Evolutionary conservation across 306 rosid genomes (phyloP).

Genomic region (Gastrolobium villosum): DNA sequence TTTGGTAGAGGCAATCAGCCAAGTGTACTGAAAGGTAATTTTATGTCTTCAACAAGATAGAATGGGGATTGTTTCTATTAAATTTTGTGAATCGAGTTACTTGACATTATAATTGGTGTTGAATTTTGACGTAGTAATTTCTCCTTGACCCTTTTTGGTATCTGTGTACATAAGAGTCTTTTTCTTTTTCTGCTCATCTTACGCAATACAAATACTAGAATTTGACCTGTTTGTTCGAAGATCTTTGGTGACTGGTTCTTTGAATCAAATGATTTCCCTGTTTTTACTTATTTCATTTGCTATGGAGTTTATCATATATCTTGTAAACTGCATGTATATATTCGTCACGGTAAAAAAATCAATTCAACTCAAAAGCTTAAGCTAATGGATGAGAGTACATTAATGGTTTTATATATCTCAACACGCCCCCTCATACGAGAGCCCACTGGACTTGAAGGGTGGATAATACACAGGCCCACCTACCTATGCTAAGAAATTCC

Average conservation of each 20-base stretch:
- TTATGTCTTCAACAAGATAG: slow-evolving; percentile 1
- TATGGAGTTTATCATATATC: background rate
- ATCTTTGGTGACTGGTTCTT: slow-evolving; percentile 2
- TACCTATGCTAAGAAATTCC: too few relatives aligned
- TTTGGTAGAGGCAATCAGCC: slow-evolving; percentile 67
- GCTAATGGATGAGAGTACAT: too few relatives aligned
- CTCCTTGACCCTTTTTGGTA: background rate
- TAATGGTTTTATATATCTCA: too few relatives aligned
- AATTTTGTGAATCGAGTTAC: background rate
- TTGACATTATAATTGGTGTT: slow-evolving; percentile 15
- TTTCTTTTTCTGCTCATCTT: background rate
- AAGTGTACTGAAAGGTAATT: slow-evolving; percentile 70
- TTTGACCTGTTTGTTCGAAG: background rate
- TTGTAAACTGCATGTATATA: background rate
- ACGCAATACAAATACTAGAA: slow-evolving; percentile 4
- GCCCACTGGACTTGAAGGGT: too few relatives aligned
- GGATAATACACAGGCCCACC: too few relatives aligned
- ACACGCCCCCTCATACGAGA: too few relatives aligned
- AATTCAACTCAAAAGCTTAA: too few relatives aligned
- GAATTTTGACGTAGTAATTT: slow-evolving; percentile 24
- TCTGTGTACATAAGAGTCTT: background rate
- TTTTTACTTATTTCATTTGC: background rate
- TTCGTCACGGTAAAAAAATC: too few relatives aligned
- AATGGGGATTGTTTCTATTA: background rate
- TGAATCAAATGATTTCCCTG: background rate